Conservation (phyloP, 1,284 basidiomycete genomes). For the Dichomitus squalens region DNA sequence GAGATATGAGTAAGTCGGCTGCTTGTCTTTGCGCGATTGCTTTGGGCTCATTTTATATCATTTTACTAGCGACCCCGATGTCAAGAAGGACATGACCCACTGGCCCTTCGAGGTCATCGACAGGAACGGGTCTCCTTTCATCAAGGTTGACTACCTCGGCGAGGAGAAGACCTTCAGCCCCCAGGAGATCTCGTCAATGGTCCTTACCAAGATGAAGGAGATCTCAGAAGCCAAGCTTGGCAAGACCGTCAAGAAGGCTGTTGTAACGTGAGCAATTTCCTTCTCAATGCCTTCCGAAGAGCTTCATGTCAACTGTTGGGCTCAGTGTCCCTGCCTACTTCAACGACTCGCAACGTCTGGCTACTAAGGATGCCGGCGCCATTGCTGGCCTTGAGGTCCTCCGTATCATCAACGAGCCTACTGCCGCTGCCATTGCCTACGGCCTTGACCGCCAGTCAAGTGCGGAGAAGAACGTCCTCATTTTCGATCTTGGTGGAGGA, state of each 20-base stretch:
- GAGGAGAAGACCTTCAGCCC: conserved; percentile 97
- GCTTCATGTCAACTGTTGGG: neutral
- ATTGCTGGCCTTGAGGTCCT: conserved; percentile 94
- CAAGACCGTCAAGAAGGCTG: conserved; percentile 93
- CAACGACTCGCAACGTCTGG: conserved; percentile 95
- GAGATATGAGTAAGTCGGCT: conserved; percentile 76
- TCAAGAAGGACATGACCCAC: conserved; percentile 88
- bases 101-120: conserved; percentile 96
- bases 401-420: conserved; percentile 98
- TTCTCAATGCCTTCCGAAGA: neutral
- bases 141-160: conserved; percentile 92
- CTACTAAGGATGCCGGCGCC: conserved; percentile 94
- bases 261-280: conserved; percentile 72
- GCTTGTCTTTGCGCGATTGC: neutral
- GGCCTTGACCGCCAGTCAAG: conserved; percentile 90
- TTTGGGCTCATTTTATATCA: conserved; percentile 19
- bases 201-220: conserved; percentile 99
- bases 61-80: conserved; percentile 73
- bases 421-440: conserved; percentile 93
- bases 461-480: conserved; percentile 97
- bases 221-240: conserved; percentile 98
- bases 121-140: conserved; percentile 93
- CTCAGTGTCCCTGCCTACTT: conserved; percentile 92
- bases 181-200: conserved; percentile 99
- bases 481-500: conserved; percentile 99